Conservation (phyloP, 331 rosid species). For the Stylosanthes scabra region DNA sequence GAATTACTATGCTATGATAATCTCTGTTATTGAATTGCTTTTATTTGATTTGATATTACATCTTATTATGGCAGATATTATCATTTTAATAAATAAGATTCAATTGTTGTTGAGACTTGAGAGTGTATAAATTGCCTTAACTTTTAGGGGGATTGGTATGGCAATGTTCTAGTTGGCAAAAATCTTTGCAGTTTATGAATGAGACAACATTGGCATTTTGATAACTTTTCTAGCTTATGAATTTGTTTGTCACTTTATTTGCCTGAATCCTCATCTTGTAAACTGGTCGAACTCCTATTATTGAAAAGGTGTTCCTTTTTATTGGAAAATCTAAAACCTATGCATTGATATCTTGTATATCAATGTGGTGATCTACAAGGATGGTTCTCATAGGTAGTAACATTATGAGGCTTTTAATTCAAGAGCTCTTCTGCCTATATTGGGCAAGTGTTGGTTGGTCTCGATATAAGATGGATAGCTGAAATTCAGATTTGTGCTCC, state of each 20-base stretch:
- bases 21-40: conserved; percentile 9
- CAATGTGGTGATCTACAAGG: conserved; percentile 6
- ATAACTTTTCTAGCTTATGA: conserved; percentile 8
- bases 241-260: conserved; percentile 12
- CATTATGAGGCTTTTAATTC: conserved; percentile 11
- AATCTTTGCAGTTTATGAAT: background rate
- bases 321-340: background rate
- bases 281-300: background rate
- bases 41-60: background rate
- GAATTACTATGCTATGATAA: background rate
- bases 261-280: conserved; percentile 10
- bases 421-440: background rate
- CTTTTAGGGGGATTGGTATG: conserved; percentile 10
- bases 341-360: background rate
- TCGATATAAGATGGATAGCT: background rate
- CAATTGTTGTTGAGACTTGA: background rate
- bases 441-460: background rate
- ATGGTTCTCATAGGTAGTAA: background rate
- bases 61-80: background rate
- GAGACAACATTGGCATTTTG: background rate
- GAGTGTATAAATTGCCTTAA: conserved; percentile 15
- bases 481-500: background rate
- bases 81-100: background rate
- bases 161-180: background rate
- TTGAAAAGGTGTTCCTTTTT: background rate